Base-by-base conservation (phyloP, 108 stramenopile genomes). In the Skeletonema potamos region DNA sequence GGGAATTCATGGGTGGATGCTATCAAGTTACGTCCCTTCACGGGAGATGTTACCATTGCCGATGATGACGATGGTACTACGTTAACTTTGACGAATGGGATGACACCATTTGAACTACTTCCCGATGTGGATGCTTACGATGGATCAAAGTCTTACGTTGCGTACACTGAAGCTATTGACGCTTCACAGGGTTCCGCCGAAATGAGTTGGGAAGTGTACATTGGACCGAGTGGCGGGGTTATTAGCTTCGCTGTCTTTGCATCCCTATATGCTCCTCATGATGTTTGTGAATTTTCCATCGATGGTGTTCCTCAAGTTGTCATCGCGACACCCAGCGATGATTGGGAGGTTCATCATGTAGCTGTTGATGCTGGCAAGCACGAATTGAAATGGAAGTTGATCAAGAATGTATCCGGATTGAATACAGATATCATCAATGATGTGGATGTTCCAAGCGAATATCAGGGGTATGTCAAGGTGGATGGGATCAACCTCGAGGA, bases 1-100 rank as follows among this genome's bases (percentile, higher is more conserved):
- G 77, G 70, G 3, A 78, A 78, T 67, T 67, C 77, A 28, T 78
- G 77, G 77, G 17, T 78, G 12, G 77, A 78, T 56, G 77, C 62
- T 48, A 62, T 78, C 4, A 48, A 37, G 29, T 33, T 78, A 20
- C 27, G 27, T 4, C 44, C 69, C 2, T 70, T 44, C 26, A 77
- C 77, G 12, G 69, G 64, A n/a, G 58, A 66, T 36, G 18, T 64
- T 27, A 62, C 10, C 15, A 48, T 70, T 26, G 11, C 37, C 6
- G 77, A 77, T 37, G 62, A 51, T 22, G 62, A 51, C 17, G 55
- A 64, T 58, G 57, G 17, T 26, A 27, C 26, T 32, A 27, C 27
- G 10, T 63, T 68, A 8, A 39, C 13, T 27, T 48, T 44, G 58
- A 62, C 39, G 7, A 56, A 57, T 39, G 62, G 62, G 28, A 33